Conservation (phyloP, 2,329 filamentous ascomycete genomes). For the Aspergillus intermedius region DNA sequence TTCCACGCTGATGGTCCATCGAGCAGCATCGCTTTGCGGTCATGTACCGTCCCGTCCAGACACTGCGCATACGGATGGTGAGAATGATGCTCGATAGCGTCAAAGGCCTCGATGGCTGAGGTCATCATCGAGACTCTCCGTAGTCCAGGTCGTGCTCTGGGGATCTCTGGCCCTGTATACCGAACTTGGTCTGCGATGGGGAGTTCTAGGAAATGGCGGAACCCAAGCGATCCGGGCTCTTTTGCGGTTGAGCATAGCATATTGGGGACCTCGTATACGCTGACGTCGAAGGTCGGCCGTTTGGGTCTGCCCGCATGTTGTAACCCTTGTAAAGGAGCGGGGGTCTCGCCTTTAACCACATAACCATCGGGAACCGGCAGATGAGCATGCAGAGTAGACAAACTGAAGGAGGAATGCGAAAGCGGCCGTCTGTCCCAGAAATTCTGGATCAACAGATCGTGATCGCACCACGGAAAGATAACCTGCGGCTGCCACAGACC, state of each 20-base stretch:
- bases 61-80: conserved; percentile 32
- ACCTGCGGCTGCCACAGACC: conserved; percentile 38
- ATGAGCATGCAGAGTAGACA: conserved; percentile 40
- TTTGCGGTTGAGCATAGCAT: conserved; percentile 42
- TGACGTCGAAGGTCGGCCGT: conserved; percentile 38
- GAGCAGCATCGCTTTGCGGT: conserved; percentile 30
- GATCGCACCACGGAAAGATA: conserved; percentile 40
- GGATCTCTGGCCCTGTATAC: conserved; percentile 17
- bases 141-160: conserved; percentile 13
- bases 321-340: conserved; percentile 18
- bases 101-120: conserved; percentile 26
- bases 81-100: conserved; percentile 28
- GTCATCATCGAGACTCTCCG: conserved; percentile 17
- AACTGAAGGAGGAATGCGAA: conserved; percentile 35
- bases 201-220: conserved; percentile 43
- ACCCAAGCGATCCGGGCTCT: conserved; percentile 42
- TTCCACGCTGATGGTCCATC: conserved; percentile 37
- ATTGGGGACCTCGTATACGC: conserved; percentile 43
- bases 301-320: conserved; percentile 20
- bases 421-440: conserved; percentile 36
- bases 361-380: conserved; percentile 36
- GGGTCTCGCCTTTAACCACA: conserved; percentile 21
- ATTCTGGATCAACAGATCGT: conserved; percentile 32
- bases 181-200: conserved; percentile 33
- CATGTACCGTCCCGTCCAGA: conserved; percentile 27